Conservation (phyloP, 208 protist genomes). For the Lotmaria passim region DNA sequence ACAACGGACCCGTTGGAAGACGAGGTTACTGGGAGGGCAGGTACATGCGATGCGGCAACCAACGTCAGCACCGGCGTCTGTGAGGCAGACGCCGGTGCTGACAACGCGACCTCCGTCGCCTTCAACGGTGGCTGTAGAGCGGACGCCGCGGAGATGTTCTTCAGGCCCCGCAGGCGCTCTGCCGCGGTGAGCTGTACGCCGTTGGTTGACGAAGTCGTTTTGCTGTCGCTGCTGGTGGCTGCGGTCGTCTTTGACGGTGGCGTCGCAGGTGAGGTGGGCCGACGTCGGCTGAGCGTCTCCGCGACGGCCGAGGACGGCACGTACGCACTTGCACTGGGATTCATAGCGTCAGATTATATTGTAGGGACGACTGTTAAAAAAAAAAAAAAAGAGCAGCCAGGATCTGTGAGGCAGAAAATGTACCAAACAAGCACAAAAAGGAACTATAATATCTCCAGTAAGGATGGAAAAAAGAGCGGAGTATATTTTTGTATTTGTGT, state of each 20-base stretch:
- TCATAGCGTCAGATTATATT: slow-evolving; percentile 38
- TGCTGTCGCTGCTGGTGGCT: background rate
- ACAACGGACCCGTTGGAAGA: background rate
- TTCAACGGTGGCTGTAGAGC: background rate
- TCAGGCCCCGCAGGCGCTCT: slow-evolving; percentile 34
- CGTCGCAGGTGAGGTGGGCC: slow-evolving; percentile 7
- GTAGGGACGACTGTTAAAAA: too few species aligned
- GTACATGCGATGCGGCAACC: background rate
- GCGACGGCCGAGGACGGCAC: slow-evolving; percentile 36
- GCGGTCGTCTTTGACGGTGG: background rate
- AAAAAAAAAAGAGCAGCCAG: background rate
- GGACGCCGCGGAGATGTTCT: background rate
- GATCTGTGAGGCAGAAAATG: too few species aligned
- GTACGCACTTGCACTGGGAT: slow-evolving; percentile 42
- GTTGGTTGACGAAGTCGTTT: background rate
- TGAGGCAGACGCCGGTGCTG: background rate
- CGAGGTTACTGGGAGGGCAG: background rate
- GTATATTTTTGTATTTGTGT: too few species aligned
- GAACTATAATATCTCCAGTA: too few species aligned
- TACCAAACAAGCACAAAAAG: too few species aligned
- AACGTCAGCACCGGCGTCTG: slow-evolving; percentile 19
- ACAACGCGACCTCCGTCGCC: background rate
- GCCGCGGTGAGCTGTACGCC: slow-evolving; percentile 30
- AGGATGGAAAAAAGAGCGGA: too few species aligned
- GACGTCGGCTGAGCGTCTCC: slow-evolving; percentile 5